These are phyloP conservation scores for Gonapodya sp. DNA, from an alignment of 192 early-diverging fungal species.

Conservation along the genomic window DNA sequence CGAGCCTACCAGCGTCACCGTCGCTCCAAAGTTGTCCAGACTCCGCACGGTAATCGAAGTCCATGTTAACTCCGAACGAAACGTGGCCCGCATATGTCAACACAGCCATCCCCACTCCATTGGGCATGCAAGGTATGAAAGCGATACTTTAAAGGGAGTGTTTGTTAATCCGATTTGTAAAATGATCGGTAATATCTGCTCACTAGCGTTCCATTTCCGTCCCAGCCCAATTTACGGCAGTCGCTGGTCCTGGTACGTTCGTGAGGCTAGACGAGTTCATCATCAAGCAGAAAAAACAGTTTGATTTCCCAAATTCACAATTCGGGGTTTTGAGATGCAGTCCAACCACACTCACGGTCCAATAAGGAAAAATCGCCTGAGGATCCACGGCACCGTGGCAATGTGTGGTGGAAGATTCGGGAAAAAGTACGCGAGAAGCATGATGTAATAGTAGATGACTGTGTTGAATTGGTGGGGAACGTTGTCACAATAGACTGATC, in stretches of 20 bases:
- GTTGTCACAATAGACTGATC: too few relatives aligned
- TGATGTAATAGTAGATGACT: neutral
- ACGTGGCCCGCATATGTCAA: neutral
- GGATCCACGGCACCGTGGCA: neutral
- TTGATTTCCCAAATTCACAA: too few relatives aligned
- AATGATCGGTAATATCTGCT: neutral
- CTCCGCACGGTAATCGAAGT: neutral
- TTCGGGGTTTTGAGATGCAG: too few relatives aligned
- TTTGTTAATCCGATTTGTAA: neutral
- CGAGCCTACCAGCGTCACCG: neutral
- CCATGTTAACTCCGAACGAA: neutral
- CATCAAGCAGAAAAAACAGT: too few relatives aligned
- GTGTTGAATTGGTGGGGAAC: too few relatives aligned
- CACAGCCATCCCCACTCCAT: neutral
- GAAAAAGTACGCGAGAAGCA: neutral
- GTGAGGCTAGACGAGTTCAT: too few relatives aligned
- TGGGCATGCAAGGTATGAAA: too few relatives aligned
- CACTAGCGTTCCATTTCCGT: neutral
- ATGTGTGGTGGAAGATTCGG: neutral
- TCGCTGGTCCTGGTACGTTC: neutral
- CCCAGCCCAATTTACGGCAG: neutral
- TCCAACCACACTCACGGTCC: neutral
- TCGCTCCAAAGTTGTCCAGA: neutral
- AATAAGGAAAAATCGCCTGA: neutral
- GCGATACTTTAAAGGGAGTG: too few relatives aligned